Percentiles rank a stretch among this genome's conserved stretches.
Evolutionary conservation across 2,329 filamentous ascomycete genomes (phyloP).

Genomic region (Nannizziopsis arthrosporioides): DNA sequence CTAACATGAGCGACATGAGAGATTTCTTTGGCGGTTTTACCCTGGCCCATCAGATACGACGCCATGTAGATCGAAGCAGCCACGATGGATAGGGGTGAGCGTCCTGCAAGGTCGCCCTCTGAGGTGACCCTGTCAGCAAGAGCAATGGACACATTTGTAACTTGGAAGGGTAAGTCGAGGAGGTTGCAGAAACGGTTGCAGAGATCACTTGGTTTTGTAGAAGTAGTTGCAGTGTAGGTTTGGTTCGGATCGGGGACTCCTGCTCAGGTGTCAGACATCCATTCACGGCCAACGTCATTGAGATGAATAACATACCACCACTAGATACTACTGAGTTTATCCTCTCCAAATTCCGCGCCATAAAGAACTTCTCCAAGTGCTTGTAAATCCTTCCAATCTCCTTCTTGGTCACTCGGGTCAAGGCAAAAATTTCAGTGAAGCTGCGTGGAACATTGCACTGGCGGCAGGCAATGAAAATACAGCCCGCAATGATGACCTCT

Average conservation of each 20-base stretch:
- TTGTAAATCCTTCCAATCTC: conserved; percentile 97
- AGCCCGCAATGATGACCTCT: conserved; percentile 87
- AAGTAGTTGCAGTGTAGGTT: conserved; percentile 58
- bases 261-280: conserved; percentile 12
- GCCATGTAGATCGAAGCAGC: conserved; percentile 97
- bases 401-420: conserved; percentile 92
- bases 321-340: conserved; percentile 39
- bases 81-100: conserved; percentile 85
- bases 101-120: conserved; percentile 73
- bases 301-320: conserved; percentile 40
- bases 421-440: conserved; percentile 84
- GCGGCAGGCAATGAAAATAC: conserved; percentile 94
- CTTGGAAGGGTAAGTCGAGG: conserved; percentile 61
- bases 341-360: conserved; percentile 55
- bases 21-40: conserved; percentile 75
- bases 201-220: conserved; percentile 70
- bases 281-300: conserved; percentile 13
- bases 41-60: conserved; percentile 69
- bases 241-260: conserved; percentile 41
- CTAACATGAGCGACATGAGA: conserved; percentile 75
- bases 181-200: conserved; percentile 83
- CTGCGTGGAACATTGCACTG: conserved; percentile 77
- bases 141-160: conserved; percentile 67
- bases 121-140: conserved; percentile 67
- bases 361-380: conserved; percentile 75